Percentiles rank a stretch among this genome's conserved stretches.
These are phyloP conservation scores for Anethum foeniculum DNA, from an alignment of 140 eudicot genomes.

Conservation along the genomic window DNA sequence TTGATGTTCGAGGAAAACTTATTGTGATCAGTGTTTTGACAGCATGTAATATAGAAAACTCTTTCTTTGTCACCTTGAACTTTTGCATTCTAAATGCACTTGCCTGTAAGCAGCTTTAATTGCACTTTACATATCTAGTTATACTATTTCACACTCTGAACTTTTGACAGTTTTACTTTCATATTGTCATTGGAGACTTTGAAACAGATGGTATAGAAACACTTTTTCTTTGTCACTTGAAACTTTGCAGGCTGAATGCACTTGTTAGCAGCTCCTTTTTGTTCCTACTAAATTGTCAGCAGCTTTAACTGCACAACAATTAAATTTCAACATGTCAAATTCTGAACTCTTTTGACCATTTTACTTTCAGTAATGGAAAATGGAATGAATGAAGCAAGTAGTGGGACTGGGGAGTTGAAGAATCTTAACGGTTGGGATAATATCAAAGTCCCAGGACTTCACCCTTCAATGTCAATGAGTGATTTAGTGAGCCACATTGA, in stretches of 20 bases:
- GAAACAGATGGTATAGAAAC: not conserved
- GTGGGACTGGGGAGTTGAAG: slow-evolving; percentile 32
- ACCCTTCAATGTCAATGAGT: slow-evolving; percentile 72
- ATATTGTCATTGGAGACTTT: slow-evolving; percentile 18
- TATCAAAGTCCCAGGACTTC: slow-evolving; percentile 66
- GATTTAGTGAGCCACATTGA: slow-evolving; percentile 78
- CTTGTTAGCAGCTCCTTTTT: not conserved
- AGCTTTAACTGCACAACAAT: not conserved
- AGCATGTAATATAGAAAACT: not conserved
- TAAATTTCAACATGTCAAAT: not conserved
- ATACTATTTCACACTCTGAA: not conserved
- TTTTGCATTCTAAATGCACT: not conserved
- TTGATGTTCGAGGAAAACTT: not conserved
- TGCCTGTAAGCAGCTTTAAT: not conserved
- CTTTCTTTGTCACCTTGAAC: not conserved
- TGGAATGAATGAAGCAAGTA: slow-evolving; percentile 36
- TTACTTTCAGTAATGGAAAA: slow-evolving; percentile 39
- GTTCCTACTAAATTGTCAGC: not conserved
- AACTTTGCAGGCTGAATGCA: not conserved
- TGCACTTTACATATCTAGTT: not conserved
- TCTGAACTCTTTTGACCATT: not conserved
- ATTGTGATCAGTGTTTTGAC: not conserved
- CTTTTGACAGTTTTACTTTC: slow-evolving; percentile 11
- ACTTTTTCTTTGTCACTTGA: not conserved
- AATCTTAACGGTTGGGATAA: slow-evolving; percentile 50